Percentiles rank a stretch among this genome's conserved stretches.
phyloP scores from a whole-genome alignment of 768 basidiomycete species.

The Rhodotorula babjevae region DNA sequence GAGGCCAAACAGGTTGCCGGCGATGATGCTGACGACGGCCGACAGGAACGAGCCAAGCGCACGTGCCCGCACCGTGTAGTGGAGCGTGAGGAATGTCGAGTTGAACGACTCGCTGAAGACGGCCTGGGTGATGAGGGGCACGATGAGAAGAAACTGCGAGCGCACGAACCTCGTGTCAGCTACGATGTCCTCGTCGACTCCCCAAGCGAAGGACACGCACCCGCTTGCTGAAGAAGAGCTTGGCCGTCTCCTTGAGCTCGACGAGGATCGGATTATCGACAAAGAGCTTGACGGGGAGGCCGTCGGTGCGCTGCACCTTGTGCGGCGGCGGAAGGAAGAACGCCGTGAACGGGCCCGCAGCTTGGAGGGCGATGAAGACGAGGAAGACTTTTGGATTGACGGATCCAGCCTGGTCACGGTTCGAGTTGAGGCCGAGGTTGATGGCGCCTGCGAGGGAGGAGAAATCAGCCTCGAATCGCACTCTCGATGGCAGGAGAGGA shows the following conservation, averaged over 20 bases:
- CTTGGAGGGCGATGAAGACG: slow-evolving; percentile 21
- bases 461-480: not conserved
- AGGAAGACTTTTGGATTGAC: slow-evolving; percentile 22
- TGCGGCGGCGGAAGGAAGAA: slow-evolving; percentile 24
- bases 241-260: slow-evolving; percentile 21
- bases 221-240: slow-evolving; percentile 23
- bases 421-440: slow-evolving; percentile 35
- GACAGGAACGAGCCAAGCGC: slow-evolving; percentile 29
- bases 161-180: not conserved
- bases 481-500: not conserved
- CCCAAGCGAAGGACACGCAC: not conserved
- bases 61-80: slow-evolving; percentile 25
- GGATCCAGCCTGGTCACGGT: slow-evolving; percentile 1
- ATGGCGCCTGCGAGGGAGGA: slow-evolving; percentile 26
- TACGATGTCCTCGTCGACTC: not conserved
- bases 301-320: slow-evolving; percentile 30
- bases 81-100: slow-evolving; percentile 19
- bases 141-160: slow-evolving; percentile 25
- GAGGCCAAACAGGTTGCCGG: slow-evolving; percentile 20
- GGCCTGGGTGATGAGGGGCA: slow-evolving; percentile 24
- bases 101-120: slow-evolving; percentile 26
- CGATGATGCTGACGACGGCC: slow-evolving; percentile 22
- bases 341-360: slow-evolving; percentile 19
- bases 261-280: slow-evolving; percentile 3
- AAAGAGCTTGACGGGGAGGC: slow-evolving; percentile 13